A percentile compares a stretch with the other conserved stretches of the same genome.
Evolutionary conservation across 208 protist genomes (phyloP).

Genomic region (Leishmania arabica): DNA sequence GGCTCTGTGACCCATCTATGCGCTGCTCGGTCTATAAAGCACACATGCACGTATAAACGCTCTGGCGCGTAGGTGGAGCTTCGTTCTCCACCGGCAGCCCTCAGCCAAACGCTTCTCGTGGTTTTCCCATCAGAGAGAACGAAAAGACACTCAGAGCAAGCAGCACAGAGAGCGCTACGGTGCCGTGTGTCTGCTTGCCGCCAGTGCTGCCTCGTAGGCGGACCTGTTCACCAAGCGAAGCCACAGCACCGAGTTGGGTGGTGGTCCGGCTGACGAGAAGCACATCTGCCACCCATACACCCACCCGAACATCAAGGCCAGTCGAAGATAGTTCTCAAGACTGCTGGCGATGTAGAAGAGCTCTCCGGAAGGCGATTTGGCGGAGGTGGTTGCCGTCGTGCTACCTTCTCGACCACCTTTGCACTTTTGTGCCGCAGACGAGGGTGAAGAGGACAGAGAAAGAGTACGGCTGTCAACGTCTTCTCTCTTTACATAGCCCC

Average conservation of each 20-base stretch:
- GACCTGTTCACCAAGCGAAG: conserved; percentile 47
- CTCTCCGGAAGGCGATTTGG: conserved; percentile 23
- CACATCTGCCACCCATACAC: conserved; percentile 83
- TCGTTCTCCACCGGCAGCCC: neutral
- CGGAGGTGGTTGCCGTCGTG: neutral
- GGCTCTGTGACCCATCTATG: neutral
- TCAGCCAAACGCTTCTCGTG: neutral
- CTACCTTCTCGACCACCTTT: neutral
- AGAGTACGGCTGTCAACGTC: neutral
- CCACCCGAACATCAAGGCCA: conserved; percentile 64
- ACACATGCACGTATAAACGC: neutral
- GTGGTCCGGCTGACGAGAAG: conserved; percentile 51
- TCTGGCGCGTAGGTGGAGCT: neutral
- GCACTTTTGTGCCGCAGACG: neutral
- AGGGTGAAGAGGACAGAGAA: neutral
- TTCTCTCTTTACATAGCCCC: conserved; percentile 20
- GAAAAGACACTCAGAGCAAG: neutral
- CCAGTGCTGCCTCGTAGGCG: conserved; percentile 22
- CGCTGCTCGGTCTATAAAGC: neutral
- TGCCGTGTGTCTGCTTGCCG: conserved; percentile 2
- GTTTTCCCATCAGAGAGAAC: neutral
- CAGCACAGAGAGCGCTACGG: neutral
- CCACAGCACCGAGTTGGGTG: conserved; percentile 51
- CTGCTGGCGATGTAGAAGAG: conserved; percentile 63
- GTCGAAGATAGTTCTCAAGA: conserved; percentile 63